These are phyloP conservation scores for Kluyveromyces lactis DNA, from an alignment of 805 yeast genomes.

Conservation along the genomic window DNA sequence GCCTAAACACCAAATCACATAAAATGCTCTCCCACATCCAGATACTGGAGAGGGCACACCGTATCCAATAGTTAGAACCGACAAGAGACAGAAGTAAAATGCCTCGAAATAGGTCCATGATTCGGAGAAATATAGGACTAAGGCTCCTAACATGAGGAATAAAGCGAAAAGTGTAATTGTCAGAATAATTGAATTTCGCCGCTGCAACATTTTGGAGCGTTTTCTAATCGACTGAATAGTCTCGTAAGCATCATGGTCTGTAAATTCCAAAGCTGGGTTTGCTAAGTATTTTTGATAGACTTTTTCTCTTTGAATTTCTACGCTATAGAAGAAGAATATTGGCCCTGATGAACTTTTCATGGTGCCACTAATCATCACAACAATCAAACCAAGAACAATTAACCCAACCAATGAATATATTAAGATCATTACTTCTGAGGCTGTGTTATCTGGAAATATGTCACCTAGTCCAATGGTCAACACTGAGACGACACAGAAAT, in stretches of 20 bases:
- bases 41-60: conserved; percentile 64
- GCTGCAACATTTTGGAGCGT: conserved; percentile 34
- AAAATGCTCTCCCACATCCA: conserved; percentile 62
- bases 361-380: conserved; percentile 60
- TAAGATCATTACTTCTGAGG: conserved; percentile 50
- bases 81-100: conserved; percentile 68
- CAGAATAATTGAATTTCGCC: conserved; percentile 30
- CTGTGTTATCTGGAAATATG: conserved; percentile 44
- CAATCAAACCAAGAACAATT: conserved; percentile 61
- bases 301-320: conserved; percentile 42
- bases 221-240: conserved; percentile 45
- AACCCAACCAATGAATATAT: conserved; percentile 65
- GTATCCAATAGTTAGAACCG: conserved; percentile 77
- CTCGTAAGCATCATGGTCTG: conserved; percentile 44
- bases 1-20: conserved; percentile 69
- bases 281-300: conserved; percentile 12
- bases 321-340: conserved; percentile 55
- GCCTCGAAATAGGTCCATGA: conserved; percentile 64
- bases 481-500: conserved; percentile 64
- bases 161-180: conserved; percentile 39
- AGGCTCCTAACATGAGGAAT: conserved; percentile 71
- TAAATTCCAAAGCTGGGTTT: conserved; percentile 17
- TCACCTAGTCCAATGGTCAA: conserved; percentile 82
- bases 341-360: conserved; percentile 55
- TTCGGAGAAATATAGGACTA: conserved; percentile 52